Evolutionary conservation across 306 rosid species (phyloP), one percentile per base, ranked within the genome.

Genomic region (Boehmeria nivea): DNA sequence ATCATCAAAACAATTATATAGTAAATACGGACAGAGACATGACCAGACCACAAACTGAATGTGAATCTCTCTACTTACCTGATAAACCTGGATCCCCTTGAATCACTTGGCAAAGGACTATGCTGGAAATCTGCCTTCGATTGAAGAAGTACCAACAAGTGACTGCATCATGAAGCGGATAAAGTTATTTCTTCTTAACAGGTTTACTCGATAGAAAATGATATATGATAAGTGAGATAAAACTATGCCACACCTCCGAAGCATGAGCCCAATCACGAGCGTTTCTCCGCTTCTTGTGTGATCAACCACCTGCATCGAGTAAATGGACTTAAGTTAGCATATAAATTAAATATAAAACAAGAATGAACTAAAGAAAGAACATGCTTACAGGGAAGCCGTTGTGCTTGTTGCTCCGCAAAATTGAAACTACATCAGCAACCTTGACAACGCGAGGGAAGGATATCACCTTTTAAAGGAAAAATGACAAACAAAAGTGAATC

Each of bases 311-410:
- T 91, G 74, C n/a, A 43, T 51, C 34, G 50, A 62, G 58, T 62
- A 54, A 72, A 71, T 12, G 70, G 43, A 66, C 61, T 59, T 37
- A 42, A 67, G 52, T 19, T 43, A 18, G 17, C 28, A 50, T 23
- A 57, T 24, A 26, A 7, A 20, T 19, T 8, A 11, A 33, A 50
- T 28, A 56, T 14, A 16, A 36, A 42, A 50, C 36, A 26, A 54
- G 54, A 57, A 5, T 53, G 19, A 37, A 44, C 26, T 25, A 51
- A 50, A 55, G 62, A 48, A 51, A 62, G 69, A 62, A 28, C 59
- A 54, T 59, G 47, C 95, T 76, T 84, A 91, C 96, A n/a, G 99
- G 99, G 66, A 82, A 91, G 66, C 99, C 99, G 38, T 91, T 87
- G 69, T 91, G 96, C 37, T 72, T 46, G 76, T 91, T 91, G 93